Evolutionary conservation across 257 asterid genomes (phyloP).

Genomic region (Agastache rugosa): DNA sequence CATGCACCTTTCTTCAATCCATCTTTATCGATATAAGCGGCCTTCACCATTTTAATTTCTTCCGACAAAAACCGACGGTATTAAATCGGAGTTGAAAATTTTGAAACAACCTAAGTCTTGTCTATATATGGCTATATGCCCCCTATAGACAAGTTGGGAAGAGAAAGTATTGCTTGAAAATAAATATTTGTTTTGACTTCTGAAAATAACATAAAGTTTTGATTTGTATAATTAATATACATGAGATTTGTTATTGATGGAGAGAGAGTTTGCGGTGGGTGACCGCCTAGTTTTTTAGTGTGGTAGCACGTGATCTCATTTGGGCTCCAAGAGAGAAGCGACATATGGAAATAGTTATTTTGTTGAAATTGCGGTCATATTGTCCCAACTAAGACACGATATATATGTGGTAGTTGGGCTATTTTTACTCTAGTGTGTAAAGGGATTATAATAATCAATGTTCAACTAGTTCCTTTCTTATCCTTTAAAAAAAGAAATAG

Average conservation of each 20-base stretch:
- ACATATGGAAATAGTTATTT: constrained; percentile 20
- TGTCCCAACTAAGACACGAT: not conserved
- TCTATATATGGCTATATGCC: constrained; percentile 12
- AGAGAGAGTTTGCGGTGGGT: not conserved
- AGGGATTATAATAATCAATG: not conserved
- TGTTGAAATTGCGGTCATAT: constrained; percentile 5
- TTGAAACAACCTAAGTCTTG: constrained; percentile 25
- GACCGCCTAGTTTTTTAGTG: not conserved
- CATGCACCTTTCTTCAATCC: constrained; percentile 60
- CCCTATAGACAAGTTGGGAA: not conserved
- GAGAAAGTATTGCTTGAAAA: not conserved
- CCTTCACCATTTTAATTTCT: constrained; percentile 32
- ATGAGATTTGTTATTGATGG: not conserved
- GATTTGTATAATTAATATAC: not conserved
- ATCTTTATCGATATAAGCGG: constrained; percentile 39
- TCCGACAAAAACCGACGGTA: not conserved
- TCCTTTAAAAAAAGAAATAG: too few relatives aligned
- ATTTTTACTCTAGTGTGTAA: not conserved
- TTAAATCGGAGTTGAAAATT: not conserved
- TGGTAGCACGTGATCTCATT: constrained; percentile 15
- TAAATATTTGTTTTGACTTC: constrained; percentile 20
- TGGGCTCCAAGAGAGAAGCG: constrained; percentile 9
- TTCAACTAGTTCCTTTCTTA: not conserved
- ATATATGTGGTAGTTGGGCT: not conserved
- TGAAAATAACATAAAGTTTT: not conserved